Conservation (phyloP, 2,329 filamentous ascomycete species). For the Sporothrix pallida region DNA sequence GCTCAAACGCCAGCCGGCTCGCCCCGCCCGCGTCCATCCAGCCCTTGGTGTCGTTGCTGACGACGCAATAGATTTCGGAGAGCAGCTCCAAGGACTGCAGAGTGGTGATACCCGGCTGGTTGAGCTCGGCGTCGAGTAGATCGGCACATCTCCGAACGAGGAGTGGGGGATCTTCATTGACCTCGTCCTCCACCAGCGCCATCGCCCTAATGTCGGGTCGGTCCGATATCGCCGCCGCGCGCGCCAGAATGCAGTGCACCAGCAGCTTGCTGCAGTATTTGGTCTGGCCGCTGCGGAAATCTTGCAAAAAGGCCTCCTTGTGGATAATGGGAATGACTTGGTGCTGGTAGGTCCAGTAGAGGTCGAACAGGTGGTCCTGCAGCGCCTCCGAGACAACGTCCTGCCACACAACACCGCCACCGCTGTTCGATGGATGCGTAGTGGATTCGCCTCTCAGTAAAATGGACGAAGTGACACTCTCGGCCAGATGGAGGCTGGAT, state of each 20-base stretch:
- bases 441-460: neutral
- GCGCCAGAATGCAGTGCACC: constrained; percentile 30
- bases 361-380: constrained; percentile 28
- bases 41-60: constrained; percentile 32
- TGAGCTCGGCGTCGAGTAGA: constrained; percentile 25
- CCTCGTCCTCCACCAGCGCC: constrained; percentile 29
- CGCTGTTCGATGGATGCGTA: neutral
- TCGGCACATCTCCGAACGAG: constrained; percentile 18
- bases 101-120: constrained; percentile 28
- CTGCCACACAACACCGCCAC: constrained; percentile 29
- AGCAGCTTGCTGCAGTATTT: constrained; percentile 33
- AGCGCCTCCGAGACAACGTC: neutral
- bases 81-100: constrained; percentile 32
- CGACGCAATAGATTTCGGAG: constrained; percentile 25
- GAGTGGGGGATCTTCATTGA: constrained; percentile 26
- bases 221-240: constrained; percentile 27
- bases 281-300: constrained; percentile 30
- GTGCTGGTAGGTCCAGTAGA: constrained; percentile 32
- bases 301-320: constrained; percentile 33
- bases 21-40: constrained; percentile 8
- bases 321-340: constrained; percentile 31
- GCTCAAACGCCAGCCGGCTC: constrained; percentile 25
- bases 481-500: constrained; percentile 16
- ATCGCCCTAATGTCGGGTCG: constrained; percentile 29
- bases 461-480: constrained; percentile 29